Base-by-base conservation (phyloP, 2,329 filamentous ascomycete genomes). In the Blastomyces gilchristii region DNA sequence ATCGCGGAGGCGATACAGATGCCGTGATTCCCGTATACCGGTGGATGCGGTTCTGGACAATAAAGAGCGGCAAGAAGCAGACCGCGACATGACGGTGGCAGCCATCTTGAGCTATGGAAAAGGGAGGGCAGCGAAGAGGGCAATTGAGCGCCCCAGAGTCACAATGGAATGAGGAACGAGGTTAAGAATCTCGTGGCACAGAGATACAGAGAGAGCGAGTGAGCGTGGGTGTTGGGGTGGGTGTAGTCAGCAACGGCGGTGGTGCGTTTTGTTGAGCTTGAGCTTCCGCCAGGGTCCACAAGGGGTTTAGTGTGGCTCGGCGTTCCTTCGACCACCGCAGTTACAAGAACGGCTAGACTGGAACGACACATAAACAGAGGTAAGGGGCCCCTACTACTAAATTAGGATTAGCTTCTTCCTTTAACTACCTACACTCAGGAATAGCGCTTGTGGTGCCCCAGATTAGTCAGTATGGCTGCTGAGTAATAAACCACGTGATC, bases 71-170 rank as follows among this genome's bases (percentile, higher is more conserved):
- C 74, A 74, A 66, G 75, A 73, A 64, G 73, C 74, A 71, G 77
- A 76, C 73, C 78, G 77, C 68, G 78, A 73, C 67, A 78, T 73
- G 70, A 73, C 74, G 70, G 76, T 74, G 71, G 82, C 81, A 75
- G 82, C 81, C 82, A 85, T 85, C 74, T 76, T 80, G 43, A 47
- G 41, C n/a, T 25, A 39, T 31, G 45, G 41, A 34, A 39, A 59
- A 18, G 31, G 11, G 18, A 37, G 16, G 25, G 25, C 3, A 14
- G 31, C 28, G 12, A 31, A 18, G 49, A 45, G 28, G 49, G 50
- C 60, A 62, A 62, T 61, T 61, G 59, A 61, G 47, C 16, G 43
- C 58, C 58, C 58, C 45, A 9, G 7, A 12, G 22, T 37, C 41
- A 59, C 59, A 61, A 31, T 16, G 22, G 34, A 54, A 41, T n/a